Percentiles rank a stretch among this genome's conserved stretches.
These are phyloP conservation scores for Limnomonas spitsbergensis DNA, from an alignment of 139 green algal genomes.

Conservation along the genomic window DNA sequence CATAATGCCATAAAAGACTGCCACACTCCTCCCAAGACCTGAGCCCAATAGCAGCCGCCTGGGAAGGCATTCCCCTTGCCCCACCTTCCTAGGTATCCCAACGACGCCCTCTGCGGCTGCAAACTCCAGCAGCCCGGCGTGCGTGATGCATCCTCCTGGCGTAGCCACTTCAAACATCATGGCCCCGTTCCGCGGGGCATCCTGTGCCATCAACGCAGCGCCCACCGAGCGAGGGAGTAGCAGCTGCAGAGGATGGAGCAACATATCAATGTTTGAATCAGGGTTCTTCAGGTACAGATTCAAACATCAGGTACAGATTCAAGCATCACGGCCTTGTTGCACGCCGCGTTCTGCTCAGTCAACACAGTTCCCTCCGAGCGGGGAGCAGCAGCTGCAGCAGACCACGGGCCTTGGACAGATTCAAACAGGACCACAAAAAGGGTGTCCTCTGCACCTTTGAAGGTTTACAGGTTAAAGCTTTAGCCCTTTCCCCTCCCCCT, in stretches of 20 bases:
- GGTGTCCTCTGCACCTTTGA: too few species aligned
- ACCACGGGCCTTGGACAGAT: too few species aligned
- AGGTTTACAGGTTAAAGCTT: too few species aligned
- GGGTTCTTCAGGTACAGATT: neutral
- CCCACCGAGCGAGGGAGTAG: constrained; percentile 66
- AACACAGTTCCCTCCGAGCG: too few species aligned
- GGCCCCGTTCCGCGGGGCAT: constrained; percentile 68
- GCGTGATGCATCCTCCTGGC: constrained; percentile 29
- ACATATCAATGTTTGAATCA: neutral
- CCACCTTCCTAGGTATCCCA: constrained; percentile 59
- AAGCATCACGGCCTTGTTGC: neutral
- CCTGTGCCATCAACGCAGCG: constrained; percentile 59
- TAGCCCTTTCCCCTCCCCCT: too few species aligned
- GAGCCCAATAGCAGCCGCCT: too few species aligned
- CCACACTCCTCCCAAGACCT: too few species aligned
- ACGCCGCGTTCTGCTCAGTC: too few species aligned
- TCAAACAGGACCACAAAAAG: too few species aligned
- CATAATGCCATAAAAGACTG: too few species aligned
- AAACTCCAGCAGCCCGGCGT: constrained; percentile 76
- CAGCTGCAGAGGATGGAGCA: constrained; percentile 49
- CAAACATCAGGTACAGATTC: neutral
- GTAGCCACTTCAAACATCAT: constrained; percentile 69
- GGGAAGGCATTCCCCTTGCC: too few species aligned
- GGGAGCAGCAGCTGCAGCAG: too few species aligned
- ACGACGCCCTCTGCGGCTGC: constrained; percentile 68